Evolutionary conservation across 257 asterid genomes (phyloP), one percentile per base, ranked within the genome.

Genomic region (Avicennia marina): DNA sequence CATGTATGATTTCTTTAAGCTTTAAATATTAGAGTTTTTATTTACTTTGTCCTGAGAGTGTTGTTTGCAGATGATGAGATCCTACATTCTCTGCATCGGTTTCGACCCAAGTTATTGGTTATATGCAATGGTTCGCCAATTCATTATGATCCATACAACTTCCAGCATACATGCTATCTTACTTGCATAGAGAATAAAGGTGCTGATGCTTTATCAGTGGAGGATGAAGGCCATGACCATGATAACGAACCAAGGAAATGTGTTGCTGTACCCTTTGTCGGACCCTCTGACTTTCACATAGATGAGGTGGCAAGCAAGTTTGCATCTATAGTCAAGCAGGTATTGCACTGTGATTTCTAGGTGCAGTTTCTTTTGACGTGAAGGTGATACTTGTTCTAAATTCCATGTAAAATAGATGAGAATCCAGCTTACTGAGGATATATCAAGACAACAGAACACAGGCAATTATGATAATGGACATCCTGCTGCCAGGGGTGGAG

Each of bases 11-110:
- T 62, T 58, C 42, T 55, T 50, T 36, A 17, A 63, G 31, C 62
- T 31, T 50, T 41, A 25, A 46, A 34, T 48, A 32, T 41, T 34
- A 32, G 31, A 21, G 36, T 45, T 50, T 66, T 53, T 38, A 32
- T 49, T 62, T 39, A 22, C 51, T 63, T 60, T 9, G 48, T 58
- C 50, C 31, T 41, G 59, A 60, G 15, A 27, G 5, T 58, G 54
- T 57, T 68, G 44, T 68, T 76, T 81, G 88, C 90, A 91, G 98
- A 81, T 86, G 84, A 88, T 66, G 98, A 88, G 67, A 76, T 89
- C 59, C 60, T 91, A 29, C 52, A 67, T 58, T 59, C 85, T 42
- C 67, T 91, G 71, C 98, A 91, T 65, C 87, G 96, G 2, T 75
- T 67, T 71, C 93, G 97, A 16, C 98, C 98, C 63, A 76, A 77